phyloP scores from a whole-genome alignment of 2,329 filamentous ascomycete genomes.

The Microdochium bolleyi region DNA sequence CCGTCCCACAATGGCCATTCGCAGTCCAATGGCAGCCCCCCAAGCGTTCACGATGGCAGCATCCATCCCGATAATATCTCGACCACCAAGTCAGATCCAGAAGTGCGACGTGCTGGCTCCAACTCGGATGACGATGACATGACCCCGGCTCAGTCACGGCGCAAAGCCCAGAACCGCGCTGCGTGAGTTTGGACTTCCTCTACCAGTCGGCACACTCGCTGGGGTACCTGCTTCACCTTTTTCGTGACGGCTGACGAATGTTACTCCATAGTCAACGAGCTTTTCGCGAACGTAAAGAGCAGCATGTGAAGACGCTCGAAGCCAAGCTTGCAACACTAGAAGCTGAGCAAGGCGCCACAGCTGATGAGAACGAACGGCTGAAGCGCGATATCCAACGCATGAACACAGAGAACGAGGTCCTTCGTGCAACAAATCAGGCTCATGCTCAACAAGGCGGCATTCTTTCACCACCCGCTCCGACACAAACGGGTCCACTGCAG shows the following conservation, averaged over 20 bases:
- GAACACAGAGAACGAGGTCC: constrained; percentile 85
- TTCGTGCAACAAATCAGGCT: constrained; percentile 59
- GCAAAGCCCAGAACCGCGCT: constrained; percentile 54
- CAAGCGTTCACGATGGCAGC: constrained; percentile 9
- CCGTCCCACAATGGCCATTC: constrained; percentile 29
- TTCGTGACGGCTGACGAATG: neutral
- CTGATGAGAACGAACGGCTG: constrained; percentile 78
- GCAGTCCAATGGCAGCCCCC: constrained; percentile 13
- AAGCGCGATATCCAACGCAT: constrained; percentile 78
- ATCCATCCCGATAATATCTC: constrained; percentile 21
- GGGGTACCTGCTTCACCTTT: too few species aligned
- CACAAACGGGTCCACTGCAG: constrained; percentile 58
- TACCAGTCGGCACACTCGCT: constrained; percentile 1
- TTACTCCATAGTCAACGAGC: constrained; percentile 68
- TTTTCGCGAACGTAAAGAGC: constrained; percentile 92
- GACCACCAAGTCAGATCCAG: constrained; percentile 29
- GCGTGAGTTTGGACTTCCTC: constrained; percentile 39
- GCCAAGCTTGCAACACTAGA: constrained; percentile 74
- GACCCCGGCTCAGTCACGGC: constrained; percentile 49
- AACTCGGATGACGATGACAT: constrained; percentile 49
- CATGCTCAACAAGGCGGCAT: constrained; percentile 22
- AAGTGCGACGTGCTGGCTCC: constrained; percentile 28
- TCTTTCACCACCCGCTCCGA: constrained; percentile 35
- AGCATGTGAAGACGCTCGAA: constrained; percentile 88
- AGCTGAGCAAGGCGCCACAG: constrained; percentile 61